Evolutionary conservation across 257 asterid genomes (phyloP).

Genomic region (Solanum chiquidenum): DNA sequence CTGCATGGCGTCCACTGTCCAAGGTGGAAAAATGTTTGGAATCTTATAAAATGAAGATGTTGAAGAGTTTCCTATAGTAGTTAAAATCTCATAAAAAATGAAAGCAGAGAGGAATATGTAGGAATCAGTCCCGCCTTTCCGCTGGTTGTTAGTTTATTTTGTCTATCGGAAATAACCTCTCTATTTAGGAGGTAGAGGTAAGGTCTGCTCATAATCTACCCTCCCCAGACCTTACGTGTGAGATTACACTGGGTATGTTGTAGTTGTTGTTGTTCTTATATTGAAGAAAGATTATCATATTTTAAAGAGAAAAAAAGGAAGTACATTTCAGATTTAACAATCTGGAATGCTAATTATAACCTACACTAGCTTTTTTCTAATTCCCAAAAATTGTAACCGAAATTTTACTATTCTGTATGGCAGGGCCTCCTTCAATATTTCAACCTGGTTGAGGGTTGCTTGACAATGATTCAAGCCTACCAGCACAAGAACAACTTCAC

Average conservation of each 20-base stretch:
- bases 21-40: background rate
- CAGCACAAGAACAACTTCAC: constrained; percentile 68
- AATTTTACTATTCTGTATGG: background rate
- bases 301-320: background rate
- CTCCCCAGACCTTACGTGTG: background rate
- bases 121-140: background rate
- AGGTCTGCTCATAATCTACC: background rate
- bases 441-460: constrained; percentile 80
- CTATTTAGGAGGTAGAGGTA: background rate
- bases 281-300: background rate
- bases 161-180: background rate
- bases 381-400: background rate
- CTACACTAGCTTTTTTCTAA: background rate
- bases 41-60: background rate
- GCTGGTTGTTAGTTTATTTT: background rate
- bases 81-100: background rate
- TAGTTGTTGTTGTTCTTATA: background rate
- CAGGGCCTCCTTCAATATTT: constrained; percentile 92
- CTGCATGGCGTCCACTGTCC: background rate
- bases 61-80: background rate
- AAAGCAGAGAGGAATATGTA: background rate
- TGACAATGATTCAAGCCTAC: constrained; percentile 47
- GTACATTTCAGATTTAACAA: background rate
- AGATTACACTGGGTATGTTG: background rate
- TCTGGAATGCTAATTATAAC: background rate